These are phyloP conservation scores for Calonectria multiphialidica DNA, from an alignment of 2,329 filamentous ascomycete genomes.

Conservation along the genomic window DNA sequence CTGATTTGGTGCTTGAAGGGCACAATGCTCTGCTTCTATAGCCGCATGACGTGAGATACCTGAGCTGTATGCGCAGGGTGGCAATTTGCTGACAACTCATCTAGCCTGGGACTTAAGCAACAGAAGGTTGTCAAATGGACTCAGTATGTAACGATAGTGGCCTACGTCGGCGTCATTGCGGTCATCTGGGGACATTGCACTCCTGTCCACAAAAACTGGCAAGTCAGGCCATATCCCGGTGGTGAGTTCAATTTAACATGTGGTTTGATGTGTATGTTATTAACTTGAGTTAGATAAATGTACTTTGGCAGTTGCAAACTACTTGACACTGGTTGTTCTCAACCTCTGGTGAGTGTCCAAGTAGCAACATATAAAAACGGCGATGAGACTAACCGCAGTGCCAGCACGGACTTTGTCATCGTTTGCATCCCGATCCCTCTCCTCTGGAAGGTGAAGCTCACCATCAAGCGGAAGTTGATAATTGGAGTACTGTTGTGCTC, in stretches of 20 bases:
- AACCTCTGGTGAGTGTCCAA: conserved; percentile 49
- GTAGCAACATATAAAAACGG: neutral
- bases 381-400: conserved; percentile 7
- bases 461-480: conserved; percentile 51
- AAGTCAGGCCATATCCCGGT: conserved; percentile 55
- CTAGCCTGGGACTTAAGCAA: conserved; percentile 51
- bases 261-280: neutral
- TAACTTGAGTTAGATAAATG: conserved; percentile 45
- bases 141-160: conserved; percentile 43
- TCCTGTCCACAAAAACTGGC: conserved; percentile 54
- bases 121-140: conserved; percentile 53
- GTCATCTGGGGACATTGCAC: conserved; percentile 52
- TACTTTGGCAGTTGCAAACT: conserved; percentile 51
- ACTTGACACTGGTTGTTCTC: conserved; percentile 50
- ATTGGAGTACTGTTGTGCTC: conserved; percentile 55
- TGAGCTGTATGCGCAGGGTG: neutral
- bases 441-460: conserved; percentile 54
- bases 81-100: conserved; percentile 13
- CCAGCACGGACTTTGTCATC: conserved; percentile 54
- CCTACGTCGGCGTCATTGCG: conserved; percentile 49
- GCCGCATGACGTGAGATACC: conserved; percentile 56
- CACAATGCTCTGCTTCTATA: conserved; percentile 57
- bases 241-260: conserved; percentile 35
- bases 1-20: conserved; percentile 58
- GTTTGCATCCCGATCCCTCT: conserved; percentile 55